Base-by-base conservation (phyloP, 2,329 filamentous ascomycete species). In the Fusarium gaditjirri region DNA sequence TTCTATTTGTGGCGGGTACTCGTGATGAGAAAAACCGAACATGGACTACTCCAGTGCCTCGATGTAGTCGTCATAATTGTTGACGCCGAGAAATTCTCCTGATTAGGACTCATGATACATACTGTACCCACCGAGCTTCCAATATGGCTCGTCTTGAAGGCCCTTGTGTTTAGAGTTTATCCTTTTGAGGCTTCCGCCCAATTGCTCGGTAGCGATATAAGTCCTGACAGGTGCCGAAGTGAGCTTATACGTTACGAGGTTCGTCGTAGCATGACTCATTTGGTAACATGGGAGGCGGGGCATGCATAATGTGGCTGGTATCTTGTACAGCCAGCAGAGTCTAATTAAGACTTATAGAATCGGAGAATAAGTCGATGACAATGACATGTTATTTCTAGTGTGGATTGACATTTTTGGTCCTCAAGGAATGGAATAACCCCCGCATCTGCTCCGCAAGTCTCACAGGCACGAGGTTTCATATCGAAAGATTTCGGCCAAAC, bases 101-200 rank as follows among this genome's bases (percentile, higher is more conserved):
- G 19, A 11, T 33, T 55, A 14, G 4, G n/a, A 42, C 12, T 10
- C 19, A 13, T 14, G 6, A 8, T 25, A 27, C 27, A 41, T 42
- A 31, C 23, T 27, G 12, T 35, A 35, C 8, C 35, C 27, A 5
- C 27, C 17, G 8, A 54, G 27, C 4, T 59, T 59, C 29, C 36
- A 55, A 10, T 6, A 60, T 12, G 29, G 36, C 8, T 19, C 23
- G 5, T 29, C 29, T 23, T 27, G 6, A 6, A 29, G 19, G 6
- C 12, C 19, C 9, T n/a, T 14, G 12, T 55, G 7, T 9, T 55
- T 3, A 5, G 11, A 1, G 0, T 3, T 38, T 2, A 42, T 21
- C 6, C 12, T 25, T 3, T 9, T 54, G 2, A 59, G 27, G 19
- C 35, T 17, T 25, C 29, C 14, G 2, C 3, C 29, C 16, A 6